Percentiles rank a stretch among this genome's conserved stretches.
phyloP scores from a whole-genome alignment of 441 rosid species.

The Capsella rubella region DNA sequence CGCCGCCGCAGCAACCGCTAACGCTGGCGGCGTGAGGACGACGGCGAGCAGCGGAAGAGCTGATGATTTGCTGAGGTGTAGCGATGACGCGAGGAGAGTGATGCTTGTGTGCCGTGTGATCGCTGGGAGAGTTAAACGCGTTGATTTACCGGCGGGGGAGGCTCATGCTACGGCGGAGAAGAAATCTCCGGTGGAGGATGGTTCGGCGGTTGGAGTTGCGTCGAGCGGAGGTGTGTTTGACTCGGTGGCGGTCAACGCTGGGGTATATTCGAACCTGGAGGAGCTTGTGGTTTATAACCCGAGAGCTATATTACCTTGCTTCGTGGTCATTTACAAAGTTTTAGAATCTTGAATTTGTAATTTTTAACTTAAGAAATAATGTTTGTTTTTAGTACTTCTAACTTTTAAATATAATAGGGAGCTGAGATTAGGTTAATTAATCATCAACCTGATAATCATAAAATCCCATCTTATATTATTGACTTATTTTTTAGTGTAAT shows the following conservation, averaged over 20 bases:
- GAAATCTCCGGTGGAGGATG: conserved; percentile 54
- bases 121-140: conserved; percentile 80
- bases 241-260: conserved; percentile 76
- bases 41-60: conserved; percentile 98
- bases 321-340: conserved; percentile 86
- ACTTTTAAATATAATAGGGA: conserved; percentile 11
- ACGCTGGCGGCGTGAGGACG: conserved; percentile 58
- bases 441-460: conserved; percentile 21
- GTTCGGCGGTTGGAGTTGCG: conserved; percentile 17
- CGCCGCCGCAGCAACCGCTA: background rate
- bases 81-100: conserved; percentile 66
- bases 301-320: conserved; percentile 92
- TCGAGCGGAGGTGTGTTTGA: conserved; percentile 59
- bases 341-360: conserved; percentile 52
- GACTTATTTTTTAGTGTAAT: background rate
- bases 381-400: conserved; percentile 11
- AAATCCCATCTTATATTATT: conserved; percentile 25
- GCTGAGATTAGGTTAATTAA: conserved; percentile 34
- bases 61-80: conserved; percentile 66
- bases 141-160: conserved; percentile 30
- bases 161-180: conserved; percentile 49
- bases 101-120: conserved; percentile 98
- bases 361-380: conserved; percentile 34
- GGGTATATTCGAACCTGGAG: conserved; percentile 78
- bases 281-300: conserved; percentile 82